Evolutionary conservation across 2,329 filamentous ascomycete genomes (phyloP).

Genomic region (Pestalotiopsis sp.): DNA sequence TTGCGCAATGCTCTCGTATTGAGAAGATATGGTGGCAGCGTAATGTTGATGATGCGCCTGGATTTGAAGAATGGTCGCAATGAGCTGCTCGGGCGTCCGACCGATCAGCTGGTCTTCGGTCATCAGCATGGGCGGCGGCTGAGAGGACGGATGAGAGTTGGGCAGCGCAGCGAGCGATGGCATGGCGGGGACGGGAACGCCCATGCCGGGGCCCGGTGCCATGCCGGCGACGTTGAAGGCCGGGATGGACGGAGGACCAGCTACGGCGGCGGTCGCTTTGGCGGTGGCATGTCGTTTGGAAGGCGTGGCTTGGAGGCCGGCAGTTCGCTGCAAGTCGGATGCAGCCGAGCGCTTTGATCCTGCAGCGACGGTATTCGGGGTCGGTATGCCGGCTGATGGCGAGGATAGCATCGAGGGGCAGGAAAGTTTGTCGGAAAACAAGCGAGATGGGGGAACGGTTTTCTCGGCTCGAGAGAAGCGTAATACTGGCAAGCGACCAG

Average conservation of each 20-base stretch:
- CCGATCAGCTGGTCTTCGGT: slow-evolving; percentile 34
- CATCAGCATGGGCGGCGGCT: slow-evolving; percentile 18
- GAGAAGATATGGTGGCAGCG: slow-evolving; percentile 32
- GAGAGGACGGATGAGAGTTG: not conserved
- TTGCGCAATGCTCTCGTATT: slow-evolving; percentile 33
- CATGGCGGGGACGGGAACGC: slow-evolving; percentile 8
- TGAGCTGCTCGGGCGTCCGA: slow-evolving; percentile 34
- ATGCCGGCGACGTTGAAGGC: not conserved
- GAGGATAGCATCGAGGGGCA: slow-evolving; percentile 27
- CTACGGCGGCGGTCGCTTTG: slow-evolving; percentile 10
- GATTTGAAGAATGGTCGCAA: slow-evolving; percentile 35
- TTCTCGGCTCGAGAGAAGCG: not conserved
- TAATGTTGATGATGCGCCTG: slow-evolving; percentile 36
- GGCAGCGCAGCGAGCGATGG: slow-evolving; percentile 11
- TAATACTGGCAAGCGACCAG: not conserved
- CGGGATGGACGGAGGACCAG: slow-evolving; percentile 7
- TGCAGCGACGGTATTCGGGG: slow-evolving; percentile 14
- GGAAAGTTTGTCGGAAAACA: not conserved
- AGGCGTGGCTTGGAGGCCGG: slow-evolving; percentile 28
- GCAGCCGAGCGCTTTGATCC: slow-evolving; percentile 34
- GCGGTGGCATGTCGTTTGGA: slow-evolving; percentile 34
- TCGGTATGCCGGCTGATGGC: slow-evolving; percentile 27
- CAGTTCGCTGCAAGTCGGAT: slow-evolving; percentile 35
- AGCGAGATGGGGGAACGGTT: not conserved
- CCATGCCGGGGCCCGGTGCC: not conserved